These are phyloP conservation scores for Prunus salicina DNA, from an alignment of 306 rosid genomes.

Conservation along the genomic window DNA sequence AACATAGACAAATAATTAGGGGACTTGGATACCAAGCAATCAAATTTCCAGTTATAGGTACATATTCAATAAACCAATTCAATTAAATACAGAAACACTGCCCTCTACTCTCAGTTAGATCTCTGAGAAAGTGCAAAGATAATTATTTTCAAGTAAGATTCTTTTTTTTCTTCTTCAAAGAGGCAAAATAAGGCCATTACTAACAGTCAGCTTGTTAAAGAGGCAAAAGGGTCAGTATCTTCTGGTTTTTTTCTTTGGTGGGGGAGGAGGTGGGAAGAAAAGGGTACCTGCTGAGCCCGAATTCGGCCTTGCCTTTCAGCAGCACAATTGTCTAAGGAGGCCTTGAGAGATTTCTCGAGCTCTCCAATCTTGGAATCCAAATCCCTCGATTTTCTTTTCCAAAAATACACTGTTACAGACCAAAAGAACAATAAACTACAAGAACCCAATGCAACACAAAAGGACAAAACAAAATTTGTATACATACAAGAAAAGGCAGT, in stretches of 20 bases:
- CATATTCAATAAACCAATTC: background rate
- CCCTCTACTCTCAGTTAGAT: background rate
- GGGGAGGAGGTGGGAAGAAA: background rate
- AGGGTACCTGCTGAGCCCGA: slow-evolving; percentile 79
- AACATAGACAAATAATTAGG: background rate
- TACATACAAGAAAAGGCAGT: slow-evolving; percentile 43
- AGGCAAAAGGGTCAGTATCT: background rate
- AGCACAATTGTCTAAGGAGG: slow-evolving; percentile 44
- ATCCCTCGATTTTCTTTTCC: slow-evolving; percentile 47
- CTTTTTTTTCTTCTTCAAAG: no score
- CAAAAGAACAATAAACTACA: background rate
- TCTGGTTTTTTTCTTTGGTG: background rate
- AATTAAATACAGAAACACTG: background rate
- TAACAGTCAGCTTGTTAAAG: no score
- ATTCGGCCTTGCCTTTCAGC: slow-evolving; percentile 94
- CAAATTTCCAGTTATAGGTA: background rate
- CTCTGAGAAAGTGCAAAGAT: background rate
- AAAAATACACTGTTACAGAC: slow-evolving; percentile 38
- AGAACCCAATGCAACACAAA: background rate
- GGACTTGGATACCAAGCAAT: background rate
- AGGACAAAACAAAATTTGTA: background rate
- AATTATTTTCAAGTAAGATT: background rate
- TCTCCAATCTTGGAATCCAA: slow-evolving; percentile 53
- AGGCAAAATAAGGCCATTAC: no score
- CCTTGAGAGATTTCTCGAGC: slow-evolving; percentile 63